Evolutionary conservation across 2,329 filamentous ascomycete species (phyloP), one percentile per base, ranked within the genome.

Genomic region (Thelonectria discophora): DNA sequence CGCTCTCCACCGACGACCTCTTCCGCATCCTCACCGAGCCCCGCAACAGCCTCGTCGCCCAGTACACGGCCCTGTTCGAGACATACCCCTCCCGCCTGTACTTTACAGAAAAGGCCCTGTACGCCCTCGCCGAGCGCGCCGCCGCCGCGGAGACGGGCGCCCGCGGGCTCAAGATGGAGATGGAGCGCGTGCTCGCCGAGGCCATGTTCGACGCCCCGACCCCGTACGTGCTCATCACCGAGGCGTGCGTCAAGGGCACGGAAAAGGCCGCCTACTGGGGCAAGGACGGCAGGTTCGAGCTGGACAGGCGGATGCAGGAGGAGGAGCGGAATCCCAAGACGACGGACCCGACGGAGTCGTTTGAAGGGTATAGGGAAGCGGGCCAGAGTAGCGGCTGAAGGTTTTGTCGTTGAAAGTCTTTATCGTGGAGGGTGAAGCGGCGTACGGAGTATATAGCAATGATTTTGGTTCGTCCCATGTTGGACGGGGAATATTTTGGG

Each of bases 21-120:
- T 88, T 94, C 54, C 89, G 94, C 54, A 95, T 99, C 64, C 84
- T 99, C 40, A 97, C 93, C 0, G 94, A 98, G 75, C 95, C 95
- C 1, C 88, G 91, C 60, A 97, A 97, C 78, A 92, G 90, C 55
- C 84, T 99, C 1, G 84, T 97, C 3, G 88, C 90, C 48, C 95
- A 99, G 77, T 98, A 97, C 76, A 91, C 89, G 17, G 89, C 93
- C 3, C 86, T 97, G 1, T 97, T 98, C 73, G 87, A 90, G 58
- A 89, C 87, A 1, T 90, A 88, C 64, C 90, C 95, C 0, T 93
- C 90, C 56, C 90, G 92, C 49, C 81, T 99, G 3, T 88, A 87
- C 66, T 96, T 98, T 78, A 97, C 94, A 0, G 90, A 87, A 3
- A 87, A 88, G 7, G 91, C 94, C 0, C 80, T 98, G n/a, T 84